Conservation (phyloP, 1,284 basidiomycete species). For the Puccinia hordei region DNA sequence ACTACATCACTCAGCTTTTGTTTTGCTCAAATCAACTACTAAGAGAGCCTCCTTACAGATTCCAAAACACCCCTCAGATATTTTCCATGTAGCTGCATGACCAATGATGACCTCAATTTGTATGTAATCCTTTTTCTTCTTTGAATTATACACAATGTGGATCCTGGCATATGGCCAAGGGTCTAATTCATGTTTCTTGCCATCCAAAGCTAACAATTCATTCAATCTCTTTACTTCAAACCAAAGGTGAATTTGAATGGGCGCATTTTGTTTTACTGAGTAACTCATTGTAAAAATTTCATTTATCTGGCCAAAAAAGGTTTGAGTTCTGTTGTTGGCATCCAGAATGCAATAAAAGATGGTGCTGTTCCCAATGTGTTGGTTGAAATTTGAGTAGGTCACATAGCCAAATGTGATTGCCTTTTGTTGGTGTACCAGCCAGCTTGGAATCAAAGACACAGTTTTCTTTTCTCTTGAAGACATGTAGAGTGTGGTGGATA, state of each 20-base stretch:
- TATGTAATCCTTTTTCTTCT: constrained; percentile 23
- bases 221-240: constrained; percentile 23
- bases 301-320: constrained; percentile 13
- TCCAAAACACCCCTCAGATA: constrained; percentile 25
- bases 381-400: not conserved
- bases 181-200: constrained; percentile 24
- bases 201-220: not conserved
- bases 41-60: constrained; percentile 4
- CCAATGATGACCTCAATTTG: constrained; percentile 15
- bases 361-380: constrained; percentile 8
- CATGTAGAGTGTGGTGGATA: not conserved
- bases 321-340: not conserved
- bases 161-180: constrained; percentile 13
- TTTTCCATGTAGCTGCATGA: constrained; percentile 4
- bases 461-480: not conserved
- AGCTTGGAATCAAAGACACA: not conserved
- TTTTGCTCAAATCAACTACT: constrained; percentile 35
- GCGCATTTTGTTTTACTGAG: not conserved
- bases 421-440: not conserved
- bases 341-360: not conserved
- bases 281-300: constrained; percentile 27
- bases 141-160: constrained; percentile 10
- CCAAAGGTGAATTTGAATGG: constrained; percentile 20
- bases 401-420: not conserved
- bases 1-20: no score